phyloP scores from a whole-genome alignment of 2,329 filamentous ascomycete genomes.

The Epichloe gansuensis region DNA sequence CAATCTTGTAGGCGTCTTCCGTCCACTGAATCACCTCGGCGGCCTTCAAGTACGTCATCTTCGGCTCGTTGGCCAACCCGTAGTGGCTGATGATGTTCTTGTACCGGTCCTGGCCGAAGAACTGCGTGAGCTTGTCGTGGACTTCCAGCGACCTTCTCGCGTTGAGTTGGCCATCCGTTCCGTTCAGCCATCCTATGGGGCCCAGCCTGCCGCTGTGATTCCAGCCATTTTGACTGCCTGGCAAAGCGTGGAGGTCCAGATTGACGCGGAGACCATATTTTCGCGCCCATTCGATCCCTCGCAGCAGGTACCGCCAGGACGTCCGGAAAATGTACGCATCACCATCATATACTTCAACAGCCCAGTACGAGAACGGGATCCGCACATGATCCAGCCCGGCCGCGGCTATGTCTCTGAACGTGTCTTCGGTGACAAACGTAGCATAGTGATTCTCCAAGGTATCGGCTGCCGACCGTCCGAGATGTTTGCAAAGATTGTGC shows the following conservation, averaged over 20 bases:
- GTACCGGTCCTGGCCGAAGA: constrained; percentile 90
- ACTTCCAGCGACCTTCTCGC: constrained; percentile 73
- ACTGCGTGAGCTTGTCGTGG: constrained; percentile 74
- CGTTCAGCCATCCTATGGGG: constrained; percentile 75
- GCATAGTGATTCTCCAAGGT: constrained; percentile 88
- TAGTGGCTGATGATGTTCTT: constrained; percentile 87
- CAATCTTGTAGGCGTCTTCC: constrained; percentile 53
- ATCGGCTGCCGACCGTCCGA: constrained; percentile 54
- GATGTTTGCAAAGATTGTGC: constrained; percentile 60
- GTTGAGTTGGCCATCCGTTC: constrained; percentile 70
- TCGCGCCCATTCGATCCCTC: constrained; percentile 85
- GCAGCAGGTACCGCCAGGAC: constrained; percentile 85
- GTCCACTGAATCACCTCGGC: constrained; percentile 70
- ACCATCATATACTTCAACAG: constrained; percentile 67
- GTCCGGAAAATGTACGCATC: constrained; percentile 83
- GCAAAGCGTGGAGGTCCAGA: constrained; percentile 81
- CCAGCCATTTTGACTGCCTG: constrained; percentile 94
- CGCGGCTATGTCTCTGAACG: constrained; percentile 70
- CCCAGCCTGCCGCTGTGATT: constrained; percentile 87
- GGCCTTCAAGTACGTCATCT: constrained; percentile 62
- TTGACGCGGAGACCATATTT: constrained; percentile 89
- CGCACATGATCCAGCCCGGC: constrained; percentile 95
- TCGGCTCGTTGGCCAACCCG: constrained; percentile 87
- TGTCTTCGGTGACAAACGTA: constrained; percentile 71
- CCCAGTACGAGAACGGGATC: constrained; percentile 94